Evolutionary conservation across 2,329 filamentous ascomycete genomes (phyloP).

Genomic region (Apiospora phragmitis): DNA sequence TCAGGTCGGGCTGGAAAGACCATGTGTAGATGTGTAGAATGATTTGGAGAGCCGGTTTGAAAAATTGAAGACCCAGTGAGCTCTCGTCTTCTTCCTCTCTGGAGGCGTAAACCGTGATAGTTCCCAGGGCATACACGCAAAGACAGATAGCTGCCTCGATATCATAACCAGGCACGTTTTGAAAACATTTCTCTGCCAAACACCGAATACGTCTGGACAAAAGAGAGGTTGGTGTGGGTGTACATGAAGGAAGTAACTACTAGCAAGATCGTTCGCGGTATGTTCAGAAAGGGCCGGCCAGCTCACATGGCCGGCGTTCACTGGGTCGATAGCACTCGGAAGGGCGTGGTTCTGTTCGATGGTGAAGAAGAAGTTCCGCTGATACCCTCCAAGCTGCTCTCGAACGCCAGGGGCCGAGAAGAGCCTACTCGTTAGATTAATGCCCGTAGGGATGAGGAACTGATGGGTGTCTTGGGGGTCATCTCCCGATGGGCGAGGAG

Average conservation of each 20-base stretch:
- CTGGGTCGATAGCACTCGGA: slow-evolving; percentile 29
- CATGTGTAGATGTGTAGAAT: slow-evolving; percentile 33
- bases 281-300: slow-evolving; percentile 30
- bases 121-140: slow-evolving; percentile 37
- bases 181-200: slow-evolving; percentile 30
- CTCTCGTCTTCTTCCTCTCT: slow-evolving; percentile 25
- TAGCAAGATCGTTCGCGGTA: slow-evolving; percentile 27
- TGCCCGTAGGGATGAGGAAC: slow-evolving; percentile 37
- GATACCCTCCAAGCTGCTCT: slow-evolving; percentile 33
- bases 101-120: slow-evolving; percentile 22
- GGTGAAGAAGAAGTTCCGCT: slow-evolving; percentile 34
- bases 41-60: slow-evolving; percentile 37
- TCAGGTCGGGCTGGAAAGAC: slow-evolving; percentile 32
- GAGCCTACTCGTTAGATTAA: slow-evolving; percentile 34
- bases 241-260: slow-evolving; percentile 35
- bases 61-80: slow-evolving; percentile 32
- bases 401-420: slow-evolving; percentile 34
- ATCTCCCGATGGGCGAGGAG: slow-evolving; percentile 18
- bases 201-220: slow-evolving; percentile 26
- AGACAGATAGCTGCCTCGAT: slow-evolving; percentile 36
- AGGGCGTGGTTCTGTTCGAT: slow-evolving; percentile 34
- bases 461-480: slow-evolving; percentile 31
- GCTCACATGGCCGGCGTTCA: slow-evolving; percentile 24
- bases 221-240: slow-evolving; percentile 39
- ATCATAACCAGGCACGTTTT: slow-evolving; percentile 25